A percentile compares a stretch with the other conserved stretches of the same genome.
phyloP scores from a whole-genome alignment of 75 land plant genomes.

The Picea glauca region DNA sequence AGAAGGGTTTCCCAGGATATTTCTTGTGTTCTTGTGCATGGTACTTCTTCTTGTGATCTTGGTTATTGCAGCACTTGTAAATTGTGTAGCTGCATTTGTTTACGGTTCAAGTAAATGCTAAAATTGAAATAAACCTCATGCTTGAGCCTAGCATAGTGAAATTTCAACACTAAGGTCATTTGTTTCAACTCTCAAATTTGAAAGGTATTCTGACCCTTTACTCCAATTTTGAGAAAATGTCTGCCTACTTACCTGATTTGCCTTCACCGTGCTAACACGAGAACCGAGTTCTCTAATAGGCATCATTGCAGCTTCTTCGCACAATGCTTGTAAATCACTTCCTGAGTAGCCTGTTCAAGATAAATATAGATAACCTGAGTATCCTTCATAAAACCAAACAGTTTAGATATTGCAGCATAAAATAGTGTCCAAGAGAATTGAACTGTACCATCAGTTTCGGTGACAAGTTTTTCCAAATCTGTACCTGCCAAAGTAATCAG shows the following conservation, averaged over 20 bases:
- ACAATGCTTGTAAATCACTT: slow-evolving; percentile 93
- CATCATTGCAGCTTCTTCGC: slow-evolving; percentile 99
- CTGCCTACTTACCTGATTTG: slow-evolving; percentile 56
- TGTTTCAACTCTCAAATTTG: neutral
- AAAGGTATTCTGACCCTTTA: neutral
- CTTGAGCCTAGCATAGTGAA: too few species aligned
- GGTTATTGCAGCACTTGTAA: too few species aligned
- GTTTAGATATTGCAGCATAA: neutral
- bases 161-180: neutral
- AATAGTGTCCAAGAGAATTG: neutral
- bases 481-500: slow-evolving; percentile 37
- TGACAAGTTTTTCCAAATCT: slow-evolving; percentile 74
- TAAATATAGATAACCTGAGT: neutral
- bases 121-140: too few species aligned
- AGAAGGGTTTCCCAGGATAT: too few species aligned
- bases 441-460: slow-evolving; percentile 79
- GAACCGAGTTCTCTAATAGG: slow-evolving; percentile 94
- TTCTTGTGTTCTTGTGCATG: too few species aligned
- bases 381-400: neutral
- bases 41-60: too few species aligned
- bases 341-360: slow-evolving; percentile 83
- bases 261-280: slow-evolving; percentile 65
- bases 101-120: too few species aligned
- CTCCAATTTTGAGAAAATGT: neutral
- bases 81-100: too few species aligned